phyloP scores from a whole-genome alignment of 2,329 filamentous ascomycete species.

The Pseudogymnoascus sp. region DNA sequence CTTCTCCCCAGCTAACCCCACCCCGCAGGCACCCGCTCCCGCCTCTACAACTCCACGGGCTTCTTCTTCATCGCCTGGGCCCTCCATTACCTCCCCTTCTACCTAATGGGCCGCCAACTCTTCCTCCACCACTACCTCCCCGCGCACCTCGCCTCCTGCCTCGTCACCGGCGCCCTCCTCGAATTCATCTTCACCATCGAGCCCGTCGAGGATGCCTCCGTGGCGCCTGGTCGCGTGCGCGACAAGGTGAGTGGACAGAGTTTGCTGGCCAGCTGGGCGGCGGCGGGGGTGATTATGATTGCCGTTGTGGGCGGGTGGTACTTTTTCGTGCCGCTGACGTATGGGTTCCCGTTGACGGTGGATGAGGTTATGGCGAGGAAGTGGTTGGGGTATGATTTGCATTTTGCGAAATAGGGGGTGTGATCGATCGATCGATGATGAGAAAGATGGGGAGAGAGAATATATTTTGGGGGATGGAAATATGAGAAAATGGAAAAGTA shows the following conservation, averaged over 20 bases:
- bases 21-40: constrained; percentile 69
- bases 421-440: background rate
- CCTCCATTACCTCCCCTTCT: constrained; percentile 96
- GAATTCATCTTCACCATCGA: constrained; percentile 96
- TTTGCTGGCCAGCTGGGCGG: constrained; percentile 71
- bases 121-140: constrained; percentile 98
- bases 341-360: constrained; percentile 80
- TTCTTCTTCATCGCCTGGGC: constrained; percentile 99
- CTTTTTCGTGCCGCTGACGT: constrained; percentile 92
- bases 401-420: constrained; percentile 77
- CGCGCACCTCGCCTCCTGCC: constrained; percentile 79
- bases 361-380: constrained; percentile 75
- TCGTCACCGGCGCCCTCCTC: constrained; percentile 83
- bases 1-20: background rate
- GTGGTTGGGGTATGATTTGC: constrained; percentile 94
- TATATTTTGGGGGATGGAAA: background rate
- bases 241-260: constrained; percentile 77
- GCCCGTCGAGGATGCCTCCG: constrained; percentile 48
- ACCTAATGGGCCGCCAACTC: constrained; percentile 93
- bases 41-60: constrained; percentile 94
- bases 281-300: constrained; percentile 59
- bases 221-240: constrained; percentile 52
- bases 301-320: constrained; percentile 71
- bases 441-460: background rate
- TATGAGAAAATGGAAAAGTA: background rate